These are phyloP conservation scores for Arctostaphylos glauca DNA, from an alignment of 148 eudicot genomes.

Conservation along the genomic window DNA sequence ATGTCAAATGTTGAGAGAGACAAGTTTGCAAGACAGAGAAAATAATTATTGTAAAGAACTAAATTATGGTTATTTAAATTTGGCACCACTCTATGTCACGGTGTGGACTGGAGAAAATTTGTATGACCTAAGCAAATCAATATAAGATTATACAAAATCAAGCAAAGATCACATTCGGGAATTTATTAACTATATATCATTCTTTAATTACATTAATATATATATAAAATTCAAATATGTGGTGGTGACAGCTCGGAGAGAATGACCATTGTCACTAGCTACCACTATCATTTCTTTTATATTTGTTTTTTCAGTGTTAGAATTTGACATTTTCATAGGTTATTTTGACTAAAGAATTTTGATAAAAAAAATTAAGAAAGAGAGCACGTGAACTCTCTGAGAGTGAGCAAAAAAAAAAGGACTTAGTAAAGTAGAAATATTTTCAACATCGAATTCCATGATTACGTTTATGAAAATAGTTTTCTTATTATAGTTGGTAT, in stretches of 20 bases:
- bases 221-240: background rate
- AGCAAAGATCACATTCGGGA: background rate
- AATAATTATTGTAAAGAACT: background rate
- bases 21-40: background rate
- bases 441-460: background rate
- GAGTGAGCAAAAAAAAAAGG: too few species aligned
- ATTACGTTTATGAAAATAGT: too few species aligned
- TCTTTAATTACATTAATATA: background rate
- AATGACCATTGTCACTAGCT: background rate
- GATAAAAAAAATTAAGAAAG: too few species aligned
- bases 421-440: background rate
- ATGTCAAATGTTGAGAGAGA: background rate
- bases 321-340: too few species aligned
- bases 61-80: too few species aligned
- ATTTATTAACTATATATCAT: slow-evolving; percentile 2
- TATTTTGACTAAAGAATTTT: too few species aligned
- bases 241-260: background rate
- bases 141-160: background rate
- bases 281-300: background rate
- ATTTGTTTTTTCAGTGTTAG: background rate
- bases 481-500: too few species aligned
- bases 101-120: background rate
- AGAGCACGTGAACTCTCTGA: too few species aligned
- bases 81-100: too few species aligned
- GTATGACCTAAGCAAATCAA: background rate